Evolutionary conservation across 306 rosid species (phyloP), one percentile per base, ranked within the genome.

Genomic region (Mucuna pruriens): DNA sequence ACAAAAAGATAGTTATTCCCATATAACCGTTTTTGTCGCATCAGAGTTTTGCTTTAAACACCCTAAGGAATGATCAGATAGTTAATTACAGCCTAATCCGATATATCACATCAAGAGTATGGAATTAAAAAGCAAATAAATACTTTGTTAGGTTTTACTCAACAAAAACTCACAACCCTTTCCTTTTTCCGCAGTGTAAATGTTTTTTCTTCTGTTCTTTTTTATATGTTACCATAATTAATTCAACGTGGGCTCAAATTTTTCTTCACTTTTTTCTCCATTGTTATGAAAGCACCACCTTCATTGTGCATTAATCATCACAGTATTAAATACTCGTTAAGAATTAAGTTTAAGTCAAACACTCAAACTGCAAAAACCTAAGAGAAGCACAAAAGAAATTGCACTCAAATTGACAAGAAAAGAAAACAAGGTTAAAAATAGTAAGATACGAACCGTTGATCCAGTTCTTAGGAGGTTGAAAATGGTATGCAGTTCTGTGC

Each of bases 381-480:
- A 62, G 44, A 62, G 6, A 31, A 7, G 45, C n/a, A 55, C 5
- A 26, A 38, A 54, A 42, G 20, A 31, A 58, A 58, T 8, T 46
- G 45, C 42, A 29, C 23, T 29, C 22, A 39, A 64, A 65, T 63
- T 16, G n/a, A 4, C 17, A 5, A 23, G n/a, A 38, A 20, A 22
- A 23, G 17, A 16, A 39, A 2, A 3, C n/a, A 70, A 39, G 31
- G 51, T 5, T 20, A 58, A 71, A 72, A 23, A 7, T 1, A 71
- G 23, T 71, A 58, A 9, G 4, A 19, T 64, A 78, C 86, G 2
- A 45, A 93, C 99, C 98, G 70, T 95, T 95, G 12, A 95, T 95
- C 99, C 99, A 95, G 79, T 95, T 74, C 22, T 7, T 83, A 25
- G 77, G 89, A 82, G 99, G 98, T 75, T 89, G 99, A 65, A 95